Conservation (phyloP, 345 rosid genomes). For the Brassica incana region DNA sequence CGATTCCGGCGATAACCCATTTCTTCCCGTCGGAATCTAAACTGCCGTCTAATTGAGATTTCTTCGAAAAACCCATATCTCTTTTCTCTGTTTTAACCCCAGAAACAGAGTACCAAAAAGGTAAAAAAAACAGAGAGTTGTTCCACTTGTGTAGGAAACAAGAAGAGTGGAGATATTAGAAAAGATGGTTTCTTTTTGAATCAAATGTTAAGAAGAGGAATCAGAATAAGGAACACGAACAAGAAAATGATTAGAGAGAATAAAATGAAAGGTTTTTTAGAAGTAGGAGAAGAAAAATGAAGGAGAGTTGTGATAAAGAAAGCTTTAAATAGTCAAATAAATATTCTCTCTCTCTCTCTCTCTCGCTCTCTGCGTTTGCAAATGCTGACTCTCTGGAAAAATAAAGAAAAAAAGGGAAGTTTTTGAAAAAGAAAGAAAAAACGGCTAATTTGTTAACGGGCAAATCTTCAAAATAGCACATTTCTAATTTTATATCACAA, state of each 20-base stretch:
- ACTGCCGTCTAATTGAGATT: constrained; percentile 52
- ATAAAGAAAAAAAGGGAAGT: constrained; percentile 14
- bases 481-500: no score
- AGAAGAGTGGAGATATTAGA: neutral
- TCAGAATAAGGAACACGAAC: constrained; percentile 15
- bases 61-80: constrained; percentile 79
- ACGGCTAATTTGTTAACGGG: neutral
- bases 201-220: constrained; percentile 28
- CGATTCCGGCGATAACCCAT: constrained; percentile 80
- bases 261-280: constrained; percentile 14
- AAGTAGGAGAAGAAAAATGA: neutral
- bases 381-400: constrained; percentile 14
- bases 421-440: constrained; percentile 23
- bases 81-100: neutral
- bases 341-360: neutral
- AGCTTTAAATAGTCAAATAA: constrained; percentile 32
- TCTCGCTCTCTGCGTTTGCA: neutral
- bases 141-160: constrained; percentile 12
- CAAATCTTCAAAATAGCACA: no score
- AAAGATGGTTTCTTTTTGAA: neutral
- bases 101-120: neutral
- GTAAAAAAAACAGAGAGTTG: constrained; percentile 6
- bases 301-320: constrained; percentile 21
- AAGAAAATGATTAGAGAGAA: constrained; percentile 22
- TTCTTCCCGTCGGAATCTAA: constrained; percentile 61